Base-by-base conservation (phyloP, 2,329 filamentous ascomycete species). In the Pseudogymnoascus sp. region DNA sequence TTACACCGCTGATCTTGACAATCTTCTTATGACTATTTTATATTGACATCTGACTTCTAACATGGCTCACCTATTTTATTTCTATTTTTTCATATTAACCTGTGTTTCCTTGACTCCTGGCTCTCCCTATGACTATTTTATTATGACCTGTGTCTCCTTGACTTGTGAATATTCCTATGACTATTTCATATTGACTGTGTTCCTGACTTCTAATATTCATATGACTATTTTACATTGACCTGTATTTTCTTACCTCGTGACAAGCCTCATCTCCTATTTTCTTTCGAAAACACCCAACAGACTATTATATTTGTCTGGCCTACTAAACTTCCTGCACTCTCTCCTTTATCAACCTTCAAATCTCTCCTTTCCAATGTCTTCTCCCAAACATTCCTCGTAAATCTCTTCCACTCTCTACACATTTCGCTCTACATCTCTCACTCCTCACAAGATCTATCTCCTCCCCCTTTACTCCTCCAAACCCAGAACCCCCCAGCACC, bases 321-420 rank as follows among this genome's bases (percentile, higher is more conserved):
- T 16, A 54, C 45, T 4, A 31, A 54, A 16, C 23, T 3, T 1
- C 11, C 23, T 54, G 7, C 16, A 54, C 8, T 31, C 14, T 51
- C 1, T 54, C 23, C 7, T 51, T 16, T 16, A 4, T 54, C 23
- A 23, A 28, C 34, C 28, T 19, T 43, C 62, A 23, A 48, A 60
- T 62, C 5, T 62, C 65, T 16, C 39, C 19, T 37, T 31, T 57
- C 25, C 34, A 65, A 7, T 23, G 63, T 68, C 23, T 28, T 51
- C 21, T n/a, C 14, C 23, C 23, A 51, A 51, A 28, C 23, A n/a
- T 4, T 1, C 21, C 21, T 25, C 21, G 2, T 3, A 10, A 11
- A 6, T 25, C 6, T 28, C 23, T 10, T 14, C 6, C 45, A 5
- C 45, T 8, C 19, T 48, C 45, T 8, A 25, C 23, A 25, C 23